Conservation (phyloP, 2,329 filamentous ascomycete species). For the Chrysoporthe austroafricana region DNA sequence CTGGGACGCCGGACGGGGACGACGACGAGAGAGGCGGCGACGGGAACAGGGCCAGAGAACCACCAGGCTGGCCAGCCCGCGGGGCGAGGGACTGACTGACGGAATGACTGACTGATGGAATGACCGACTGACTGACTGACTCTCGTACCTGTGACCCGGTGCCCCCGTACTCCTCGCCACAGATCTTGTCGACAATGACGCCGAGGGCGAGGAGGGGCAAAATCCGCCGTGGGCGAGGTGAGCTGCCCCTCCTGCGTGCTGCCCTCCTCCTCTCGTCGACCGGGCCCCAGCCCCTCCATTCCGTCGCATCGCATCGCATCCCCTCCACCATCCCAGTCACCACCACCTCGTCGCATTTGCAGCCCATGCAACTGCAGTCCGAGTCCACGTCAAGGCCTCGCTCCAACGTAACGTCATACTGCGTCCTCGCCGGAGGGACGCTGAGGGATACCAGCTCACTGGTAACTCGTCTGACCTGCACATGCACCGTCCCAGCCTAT, state of each 20-base stretch:
- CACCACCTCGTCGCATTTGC: background rate
- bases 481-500: conserved; percentile 4
- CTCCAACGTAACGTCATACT: conserved; percentile 26
- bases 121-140: background rate
- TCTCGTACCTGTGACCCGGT: conserved; percentile 4
- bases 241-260: too few relatives aligned
- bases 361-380: conserved; percentile 18
- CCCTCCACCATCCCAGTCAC: background rate
- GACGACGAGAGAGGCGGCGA: background rate
- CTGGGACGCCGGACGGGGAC: background rate
- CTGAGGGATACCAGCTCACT: background rate
- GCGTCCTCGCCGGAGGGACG: conserved; percentile 8
- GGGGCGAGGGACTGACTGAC: too few relatives aligned
- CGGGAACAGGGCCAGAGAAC: background rate
- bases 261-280: background rate
- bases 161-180: background rate
- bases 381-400: conserved; percentile 23
- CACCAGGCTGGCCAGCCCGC: too few relatives aligned
- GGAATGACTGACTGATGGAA: background rate
- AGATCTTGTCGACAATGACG: conserved; percentile 1
- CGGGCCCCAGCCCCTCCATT: conserved; percentile 12
- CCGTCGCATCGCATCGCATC: background rate
- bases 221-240: background rate
- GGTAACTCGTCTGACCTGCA: conserved; percentile 10
- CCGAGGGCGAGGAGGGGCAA: background rate